A percentile compares a stretch with the other conserved stretches of the same genome.
Conservation (phyloP, 352 stramenopile genomes). For the Globisporangium irregulare region DNA sequence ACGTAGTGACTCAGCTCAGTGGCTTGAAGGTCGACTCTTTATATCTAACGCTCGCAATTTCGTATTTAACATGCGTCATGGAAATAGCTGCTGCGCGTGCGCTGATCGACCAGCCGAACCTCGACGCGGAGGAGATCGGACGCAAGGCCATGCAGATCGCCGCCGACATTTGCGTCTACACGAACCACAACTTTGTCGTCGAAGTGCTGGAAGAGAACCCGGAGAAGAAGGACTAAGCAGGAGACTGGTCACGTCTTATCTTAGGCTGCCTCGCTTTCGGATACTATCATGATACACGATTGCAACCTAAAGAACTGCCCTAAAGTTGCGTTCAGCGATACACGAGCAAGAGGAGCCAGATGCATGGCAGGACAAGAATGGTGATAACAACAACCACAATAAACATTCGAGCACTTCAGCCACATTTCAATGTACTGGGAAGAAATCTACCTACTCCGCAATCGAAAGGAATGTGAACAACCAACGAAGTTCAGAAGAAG, state of each 20-base stretch:
- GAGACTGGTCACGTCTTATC: not conserved
- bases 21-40: not conserved
- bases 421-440: not conserved
- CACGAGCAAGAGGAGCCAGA: not conserved
- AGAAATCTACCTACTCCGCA: not conserved
- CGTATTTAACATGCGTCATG: not conserved
- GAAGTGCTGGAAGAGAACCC: conserved; percentile 82
- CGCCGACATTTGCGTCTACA: conserved; percentile 98
- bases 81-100: conserved; percentile 83
- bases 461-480: not conserved
- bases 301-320: not conserved
- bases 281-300: not conserved
- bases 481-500: not conserved
- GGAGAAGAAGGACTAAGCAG: conserved; percentile 44
- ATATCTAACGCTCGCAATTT: not conserved
- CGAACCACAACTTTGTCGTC: conserved; percentile 96
- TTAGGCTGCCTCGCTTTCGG: not conserved
- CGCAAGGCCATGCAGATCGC: conserved; percentile 95
- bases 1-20: conserved; percentile 17
- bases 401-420: not conserved
- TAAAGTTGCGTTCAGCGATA: not conserved
- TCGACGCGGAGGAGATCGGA: conserved; percentile 94
- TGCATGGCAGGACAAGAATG: not conserved
- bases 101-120: conserved; percentile 91
- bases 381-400: not conserved